A percentile compares a stretch with the other conserved stretches of the same genome.
phyloP scores from a whole-genome alignment of 2,329 filamentous ascomycete genomes.

The Colletotrichum spinosum region DNA sequence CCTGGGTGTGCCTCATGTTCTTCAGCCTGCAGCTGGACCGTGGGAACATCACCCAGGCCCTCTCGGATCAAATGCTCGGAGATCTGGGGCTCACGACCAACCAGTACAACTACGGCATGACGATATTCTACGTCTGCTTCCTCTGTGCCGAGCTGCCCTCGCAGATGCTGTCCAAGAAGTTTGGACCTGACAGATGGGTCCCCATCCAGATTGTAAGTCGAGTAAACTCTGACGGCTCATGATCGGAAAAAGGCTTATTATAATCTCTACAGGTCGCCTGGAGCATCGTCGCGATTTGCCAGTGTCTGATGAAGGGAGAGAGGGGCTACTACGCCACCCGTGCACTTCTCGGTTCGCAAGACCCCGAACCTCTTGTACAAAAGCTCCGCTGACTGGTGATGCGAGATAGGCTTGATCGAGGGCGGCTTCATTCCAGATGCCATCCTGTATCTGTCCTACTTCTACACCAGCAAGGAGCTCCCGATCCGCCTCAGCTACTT shows the following conservation, averaged over 20 bases:
- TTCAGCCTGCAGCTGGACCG: slow-evolving; percentile 51
- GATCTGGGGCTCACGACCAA: slow-evolving; percentile 49
- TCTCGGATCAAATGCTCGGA: slow-evolving; percentile 48
- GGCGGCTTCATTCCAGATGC: slow-evolving; percentile 48
- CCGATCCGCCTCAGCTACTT: slow-evolving; percentile 74
- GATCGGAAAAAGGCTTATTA: too few species aligned
- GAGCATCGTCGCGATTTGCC: slow-evolving; percentile 49
- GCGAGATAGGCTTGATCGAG: too few species aligned
- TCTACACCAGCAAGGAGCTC: slow-evolving; percentile 75
- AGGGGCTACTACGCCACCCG: slow-evolving; percentile 48
- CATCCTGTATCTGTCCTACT: slow-evolving; percentile 67
- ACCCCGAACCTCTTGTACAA: slow-evolving; percentile 70
- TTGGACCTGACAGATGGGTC: slow-evolving; percentile 62
- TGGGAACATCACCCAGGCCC: slow-evolving; percentile 49
- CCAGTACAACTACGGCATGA: slow-evolving; percentile 61
- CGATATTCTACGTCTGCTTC: slow-evolving; percentile 61
- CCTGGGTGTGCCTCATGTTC: slow-evolving; percentile 49
- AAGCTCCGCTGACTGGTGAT: neutral
- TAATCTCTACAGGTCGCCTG: slow-evolving; percentile 41
- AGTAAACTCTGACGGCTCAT: too few species aligned
- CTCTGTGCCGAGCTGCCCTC: slow-evolving; percentile 66
- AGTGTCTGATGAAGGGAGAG: slow-evolving; percentile 45
- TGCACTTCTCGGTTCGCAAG: slow-evolving; percentile 58
- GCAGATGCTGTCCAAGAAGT: slow-evolving; percentile 61
- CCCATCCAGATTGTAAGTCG: slow-evolving; percentile 53